phyloP scores from a whole-genome alignment of 164 flowering plant species.

The Umbilicus rupestris region DNA sequence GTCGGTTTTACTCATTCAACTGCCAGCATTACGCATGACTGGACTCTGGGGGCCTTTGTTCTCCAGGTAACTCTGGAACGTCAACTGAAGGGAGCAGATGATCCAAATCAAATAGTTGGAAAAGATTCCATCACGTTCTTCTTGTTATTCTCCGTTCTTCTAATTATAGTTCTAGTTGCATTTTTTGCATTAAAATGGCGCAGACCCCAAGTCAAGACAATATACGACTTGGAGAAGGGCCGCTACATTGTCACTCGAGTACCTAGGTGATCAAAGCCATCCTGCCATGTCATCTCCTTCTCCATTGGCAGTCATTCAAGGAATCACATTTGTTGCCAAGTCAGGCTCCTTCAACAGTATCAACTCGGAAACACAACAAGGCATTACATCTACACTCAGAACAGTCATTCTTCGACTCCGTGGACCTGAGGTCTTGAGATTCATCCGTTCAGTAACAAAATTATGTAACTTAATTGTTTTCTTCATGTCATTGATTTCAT shows the following conservation, averaged over 20 bases:
- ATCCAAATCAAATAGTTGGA: conserved; percentile 18
- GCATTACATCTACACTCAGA: too few relatives aligned
- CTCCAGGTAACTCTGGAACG: conserved; percentile 27
- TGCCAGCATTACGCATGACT: conserved; percentile 25
- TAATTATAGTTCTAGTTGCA: conserved; percentile 27
- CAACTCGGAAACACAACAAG: too few relatives aligned
- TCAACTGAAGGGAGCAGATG: conserved; percentile 19
- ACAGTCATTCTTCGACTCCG: too few relatives aligned
- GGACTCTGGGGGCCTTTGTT: conserved; percentile 48
- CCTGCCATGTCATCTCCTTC: too few relatives aligned
- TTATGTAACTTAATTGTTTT: too few relatives aligned
- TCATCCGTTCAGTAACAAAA: too few relatives aligned
- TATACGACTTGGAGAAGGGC: conserved; percentile 51
- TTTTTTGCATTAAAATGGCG: conserved; percentile 26
- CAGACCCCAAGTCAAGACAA: conserved; percentile 40
- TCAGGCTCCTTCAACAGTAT: too few relatives aligned
- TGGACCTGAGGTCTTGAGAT: too few relatives aligned
- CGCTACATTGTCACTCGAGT: conserved; percentile 32
- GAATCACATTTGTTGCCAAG: too few relatives aligned
- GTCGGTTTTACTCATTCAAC: conserved; percentile 26
- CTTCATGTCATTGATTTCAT: too few relatives aligned
- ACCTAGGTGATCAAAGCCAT: conserved; percentile 19
- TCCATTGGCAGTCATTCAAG: too few relatives aligned
- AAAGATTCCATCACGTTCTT: conserved; percentile 25
- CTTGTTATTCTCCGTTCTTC: conserved; percentile 30